Evolutionary conservation across 1,139 yeast species (phyloP).

Genomic region (Yamadazyma mexicana): DNA sequence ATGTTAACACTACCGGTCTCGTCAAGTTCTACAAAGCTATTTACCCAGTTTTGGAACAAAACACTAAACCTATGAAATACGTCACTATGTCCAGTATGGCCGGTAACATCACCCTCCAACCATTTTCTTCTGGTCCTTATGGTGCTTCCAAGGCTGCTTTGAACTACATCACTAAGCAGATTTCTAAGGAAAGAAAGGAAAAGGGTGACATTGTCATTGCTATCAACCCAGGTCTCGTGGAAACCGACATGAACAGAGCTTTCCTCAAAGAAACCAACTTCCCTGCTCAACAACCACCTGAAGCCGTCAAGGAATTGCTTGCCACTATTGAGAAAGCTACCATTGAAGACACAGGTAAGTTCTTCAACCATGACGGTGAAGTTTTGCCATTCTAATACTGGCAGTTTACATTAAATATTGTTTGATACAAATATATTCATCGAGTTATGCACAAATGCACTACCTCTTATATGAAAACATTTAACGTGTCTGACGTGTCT

Average conservation of each 20-base stretch:
- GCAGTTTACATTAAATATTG: no score
- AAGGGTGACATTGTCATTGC: conserved; percentile 30
- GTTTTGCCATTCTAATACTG: not conserved
- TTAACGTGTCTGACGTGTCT: no score
- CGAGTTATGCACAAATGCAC: no score
- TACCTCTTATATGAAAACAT: no score
- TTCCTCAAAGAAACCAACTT: not conserved
- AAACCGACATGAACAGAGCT: conserved; percentile 20
- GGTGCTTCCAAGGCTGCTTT: conserved; percentile 4
- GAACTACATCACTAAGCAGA: conserved; percentile 5
- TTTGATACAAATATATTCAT: not conserved
- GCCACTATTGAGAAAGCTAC: not conserved
- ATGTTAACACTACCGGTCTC: conserved; percentile 8
- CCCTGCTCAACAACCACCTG: not conserved
- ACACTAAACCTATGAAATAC: conserved; percentile 20
- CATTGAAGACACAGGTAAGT: conserved; percentile 2
- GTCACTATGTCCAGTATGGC: conserved; percentile 23
- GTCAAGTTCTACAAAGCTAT: conserved; percentile 19
- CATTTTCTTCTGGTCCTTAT: conserved; percentile 2
- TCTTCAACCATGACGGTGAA: conserved; percentile 4
- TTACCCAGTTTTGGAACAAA: conserved; percentile 19
- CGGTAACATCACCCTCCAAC: conserved; percentile 20
- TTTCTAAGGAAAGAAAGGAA: conserved; percentile 26
- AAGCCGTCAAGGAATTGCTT: conserved; percentile 4
- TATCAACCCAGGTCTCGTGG: conserved; percentile 51